Evolutionary conservation across 306 rosid genomes (phyloP).

Genomic region (Arachis hypogaea): DNA sequence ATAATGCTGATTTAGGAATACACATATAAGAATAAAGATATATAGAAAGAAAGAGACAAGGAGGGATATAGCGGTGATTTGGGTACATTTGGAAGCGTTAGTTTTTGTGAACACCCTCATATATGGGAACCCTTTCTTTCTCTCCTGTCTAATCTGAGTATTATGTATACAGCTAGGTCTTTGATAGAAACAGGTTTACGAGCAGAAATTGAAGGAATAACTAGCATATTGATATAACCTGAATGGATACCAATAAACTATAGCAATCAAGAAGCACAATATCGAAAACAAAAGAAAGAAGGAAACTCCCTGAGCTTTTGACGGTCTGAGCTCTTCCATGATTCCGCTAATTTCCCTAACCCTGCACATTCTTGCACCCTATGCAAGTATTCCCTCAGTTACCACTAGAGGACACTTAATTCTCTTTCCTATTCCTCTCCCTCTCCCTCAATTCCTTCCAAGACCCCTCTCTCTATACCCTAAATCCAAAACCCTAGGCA

Average conservation of each 20-base stretch:
- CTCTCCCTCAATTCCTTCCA: too few relatives aligned
- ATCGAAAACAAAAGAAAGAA: neutral
- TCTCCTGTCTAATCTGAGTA: neutral
- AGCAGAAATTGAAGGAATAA: neutral
- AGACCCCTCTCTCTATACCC: too few relatives aligned
- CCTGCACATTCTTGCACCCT: too few relatives aligned
- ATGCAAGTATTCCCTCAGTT: too few relatives aligned
- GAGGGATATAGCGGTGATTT: neutral
- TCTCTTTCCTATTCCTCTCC: too few relatives aligned
- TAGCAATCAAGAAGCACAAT: neutral
- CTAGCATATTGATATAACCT: neutral
- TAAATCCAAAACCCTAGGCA: too few relatives aligned
- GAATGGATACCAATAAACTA: neutral
- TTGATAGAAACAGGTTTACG: neutral
- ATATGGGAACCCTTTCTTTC: neutral
- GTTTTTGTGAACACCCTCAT: neutral
- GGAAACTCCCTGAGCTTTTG: neutral
- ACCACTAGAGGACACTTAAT: too few relatives aligned
- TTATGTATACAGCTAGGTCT: too few relatives aligned
- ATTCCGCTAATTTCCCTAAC: too few relatives aligned
- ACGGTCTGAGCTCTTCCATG: too few relatives aligned
- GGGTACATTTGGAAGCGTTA: neutral
- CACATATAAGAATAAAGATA: slow-evolving; percentile 12
- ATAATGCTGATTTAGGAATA: slow-evolving; percentile 15
- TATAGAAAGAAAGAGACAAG: neutral